These are phyloP conservation scores for Aspergillus kassunensis DNA, from an alignment of 495 filamentous ascomycete species.

Conservation along the genomic window DNA sequence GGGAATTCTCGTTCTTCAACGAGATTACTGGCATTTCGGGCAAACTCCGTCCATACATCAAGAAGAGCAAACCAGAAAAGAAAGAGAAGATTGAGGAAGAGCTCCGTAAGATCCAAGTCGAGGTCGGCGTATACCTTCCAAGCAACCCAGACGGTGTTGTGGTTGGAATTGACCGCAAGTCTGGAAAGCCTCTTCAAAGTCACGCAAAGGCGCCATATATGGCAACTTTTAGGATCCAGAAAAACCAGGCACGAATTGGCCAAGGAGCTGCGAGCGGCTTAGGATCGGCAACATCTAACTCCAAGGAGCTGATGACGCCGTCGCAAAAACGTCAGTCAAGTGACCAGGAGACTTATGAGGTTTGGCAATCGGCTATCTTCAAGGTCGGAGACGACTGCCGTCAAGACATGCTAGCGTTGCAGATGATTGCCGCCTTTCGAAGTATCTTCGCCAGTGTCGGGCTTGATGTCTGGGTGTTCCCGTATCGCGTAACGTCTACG, in stretches of 20 bases:
- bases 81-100: slow-evolving; percentile 99
- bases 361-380: slow-evolving; percentile 99
- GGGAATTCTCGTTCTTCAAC: slow-evolving; percentile 96
- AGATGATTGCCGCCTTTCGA: slow-evolving; percentile 96
- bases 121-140: slow-evolving; percentile 94
- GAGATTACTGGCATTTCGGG: slow-evolving; percentile 95
- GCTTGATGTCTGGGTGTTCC: slow-evolving; percentile 94
- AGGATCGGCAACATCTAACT: slow-evolving; percentile 33
- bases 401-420: slow-evolving; percentile 92
- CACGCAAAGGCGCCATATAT: slow-evolving; percentile 98
- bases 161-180: slow-evolving; percentile 95
- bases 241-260: slow-evolving; percentile 51
- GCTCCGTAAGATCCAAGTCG: slow-evolving; percentile 90
- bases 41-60: slow-evolving; percentile 90
- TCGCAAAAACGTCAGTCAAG: slow-evolving; percentile 33
- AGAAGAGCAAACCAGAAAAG: slow-evolving; percentile 90
- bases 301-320: slow-evolving; percentile 50
- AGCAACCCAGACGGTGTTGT: slow-evolving; percentile 96
- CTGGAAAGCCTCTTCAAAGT: slow-evolving; percentile 92
- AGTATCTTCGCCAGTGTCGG: slow-evolving; percentile 93
- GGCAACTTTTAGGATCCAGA: slow-evolving; percentile 96
- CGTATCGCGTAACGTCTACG: slow-evolving; percentile 96
- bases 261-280: slow-evolving; percentile 15
- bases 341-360: slow-evolving; percentile 63
- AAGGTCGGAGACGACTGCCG: slow-evolving; percentile 99